A percentile compares a stretch with the other conserved stretches of the same genome.
phyloP scores from a whole-genome alignment of 1,284 basidiomycete species.

The Flammula alnicola region DNA sequence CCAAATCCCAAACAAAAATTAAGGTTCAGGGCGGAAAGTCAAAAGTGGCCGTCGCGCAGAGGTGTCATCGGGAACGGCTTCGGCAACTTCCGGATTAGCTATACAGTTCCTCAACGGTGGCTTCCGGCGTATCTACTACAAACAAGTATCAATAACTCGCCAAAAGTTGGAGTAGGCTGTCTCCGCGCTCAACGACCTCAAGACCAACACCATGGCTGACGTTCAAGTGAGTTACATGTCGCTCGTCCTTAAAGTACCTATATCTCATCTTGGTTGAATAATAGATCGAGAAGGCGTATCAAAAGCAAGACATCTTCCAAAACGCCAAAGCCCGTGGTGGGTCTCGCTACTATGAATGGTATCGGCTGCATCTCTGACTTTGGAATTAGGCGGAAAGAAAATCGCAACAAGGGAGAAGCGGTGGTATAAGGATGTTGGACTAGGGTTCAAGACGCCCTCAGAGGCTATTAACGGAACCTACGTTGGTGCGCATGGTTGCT shows the following conservation, averaged over 20 bases:
- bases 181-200: constrained; percentile 41
- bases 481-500: constrained; percentile 70
- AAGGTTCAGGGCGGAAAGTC: too few relatives aligned
- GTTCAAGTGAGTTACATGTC: constrained; percentile 50
- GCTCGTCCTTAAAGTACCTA: background rate
- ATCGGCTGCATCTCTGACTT: constrained; percentile 21
- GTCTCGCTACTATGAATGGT: constrained; percentile 37
- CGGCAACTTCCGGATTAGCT: constrained; percentile 49
- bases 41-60: too few relatives aligned
- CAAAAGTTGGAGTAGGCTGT: constrained; percentile 40
- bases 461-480: constrained; percentile 98
- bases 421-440: constrained; percentile 99
- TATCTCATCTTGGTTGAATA: constrained; percentile 7
- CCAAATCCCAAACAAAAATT: too few relatives aligned
- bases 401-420: constrained; percentile 92
- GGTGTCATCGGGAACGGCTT: background rate
- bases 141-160: constrained; percentile 44
- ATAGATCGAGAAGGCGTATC: constrained; percentile 92
- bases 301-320: constrained; percentile 99
- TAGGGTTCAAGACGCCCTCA: constrained; percentile 95
- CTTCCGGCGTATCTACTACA: constrained; percentile 38
- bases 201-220: constrained; percentile 63
- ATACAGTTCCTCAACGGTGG: constrained; percentile 54
- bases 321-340: constrained; percentile 93
- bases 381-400: constrained; percentile 78